Percentiles rank a stretch among this genome's conserved stretches.
These are phyloP conservation scores for Amphirosellinia nigrospora DNA, from an alignment of 495 filamentous ascomycete species.

Conservation along the genomic window DNA sequence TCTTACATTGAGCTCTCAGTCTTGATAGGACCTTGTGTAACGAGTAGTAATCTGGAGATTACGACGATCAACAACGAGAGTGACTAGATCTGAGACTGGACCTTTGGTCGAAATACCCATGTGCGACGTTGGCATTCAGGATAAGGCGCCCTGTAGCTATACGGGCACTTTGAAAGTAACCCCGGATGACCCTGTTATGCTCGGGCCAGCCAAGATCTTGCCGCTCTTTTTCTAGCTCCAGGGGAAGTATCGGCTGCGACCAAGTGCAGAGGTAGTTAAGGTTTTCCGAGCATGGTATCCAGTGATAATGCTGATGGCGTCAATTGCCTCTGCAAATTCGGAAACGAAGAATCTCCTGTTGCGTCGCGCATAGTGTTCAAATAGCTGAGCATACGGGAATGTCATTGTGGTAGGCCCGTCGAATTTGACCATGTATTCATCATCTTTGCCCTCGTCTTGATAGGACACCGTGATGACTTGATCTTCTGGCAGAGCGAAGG, in stretches of 20 bases:
- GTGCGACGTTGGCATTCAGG: constrained; percentile 63
- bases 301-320: constrained; percentile 58
- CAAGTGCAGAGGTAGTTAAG: constrained; percentile 39
- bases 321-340: constrained; percentile 48
- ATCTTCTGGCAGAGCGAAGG: constrained; percentile 45
- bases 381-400: constrained; percentile 59
- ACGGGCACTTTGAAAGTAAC: constrained; percentile 72
- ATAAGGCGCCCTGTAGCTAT: constrained; percentile 67
- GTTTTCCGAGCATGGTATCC: constrained; percentile 47
- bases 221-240: constrained; percentile 34
- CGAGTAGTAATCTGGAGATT: neutral
- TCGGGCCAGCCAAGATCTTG: constrained; percentile 29
- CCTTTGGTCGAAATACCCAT: constrained; percentile 53
- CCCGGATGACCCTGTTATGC: constrained; percentile 57
- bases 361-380: constrained; percentile 51
- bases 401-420: constrained; percentile 39
- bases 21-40: constrained; percentile 54
- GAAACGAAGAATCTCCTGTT: constrained; percentile 45
- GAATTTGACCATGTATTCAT: constrained; percentile 54
- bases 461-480: constrained; percentile 49
- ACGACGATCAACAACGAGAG: neutral
- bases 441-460: constrained; percentile 49
- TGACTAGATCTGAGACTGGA: constrained; percentile 35
- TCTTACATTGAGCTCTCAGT: constrained; percentile 47
- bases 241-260: constrained; percentile 52